phyloP scores from a whole-genome alignment of 352 stramenopile genomes.

The Elongisporangium undulatum region DNA sequence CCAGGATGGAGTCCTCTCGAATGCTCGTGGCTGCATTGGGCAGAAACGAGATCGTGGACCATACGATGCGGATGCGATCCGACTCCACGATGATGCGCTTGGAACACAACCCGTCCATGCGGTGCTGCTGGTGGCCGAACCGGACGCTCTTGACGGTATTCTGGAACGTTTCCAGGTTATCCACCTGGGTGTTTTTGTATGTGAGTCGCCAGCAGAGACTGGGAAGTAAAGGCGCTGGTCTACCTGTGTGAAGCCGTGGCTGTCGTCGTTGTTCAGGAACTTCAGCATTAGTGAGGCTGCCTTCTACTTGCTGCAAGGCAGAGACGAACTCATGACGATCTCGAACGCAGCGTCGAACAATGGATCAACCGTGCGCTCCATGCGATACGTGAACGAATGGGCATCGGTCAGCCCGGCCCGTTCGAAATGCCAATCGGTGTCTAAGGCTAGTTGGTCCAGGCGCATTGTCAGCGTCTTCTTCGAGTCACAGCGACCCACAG shows the following conservation, averaged over 20 bases:
- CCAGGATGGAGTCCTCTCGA: neutral
- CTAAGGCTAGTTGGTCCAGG: neutral
- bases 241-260: neutral
- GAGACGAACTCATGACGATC: neutral
- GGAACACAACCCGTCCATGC: neutral
- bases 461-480: neutral
- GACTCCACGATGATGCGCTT: neutral
- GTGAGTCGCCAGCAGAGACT: too few relatives aligned
- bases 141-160: neutral
- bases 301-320: neutral
- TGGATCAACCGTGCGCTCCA: neutral
- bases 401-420: neutral
- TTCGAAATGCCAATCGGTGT: neutral
- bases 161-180: too few relatives aligned
- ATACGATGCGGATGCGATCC: neutral
- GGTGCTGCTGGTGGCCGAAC: neutral
- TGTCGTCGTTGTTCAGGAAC: neutral
- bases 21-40: neutral
- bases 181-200: too few relatives aligned
- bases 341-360: neutral
- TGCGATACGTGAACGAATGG: neutral
- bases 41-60: neutral
- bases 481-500: too few relatives aligned
- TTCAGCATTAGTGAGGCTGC: neutral
- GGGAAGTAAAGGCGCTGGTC: neutral